These are phyloP conservation scores for Nannochloropsis oceanica DNA, from an alignment of 108 stramenopile genomes.

Conservation along the genomic window DNA sequence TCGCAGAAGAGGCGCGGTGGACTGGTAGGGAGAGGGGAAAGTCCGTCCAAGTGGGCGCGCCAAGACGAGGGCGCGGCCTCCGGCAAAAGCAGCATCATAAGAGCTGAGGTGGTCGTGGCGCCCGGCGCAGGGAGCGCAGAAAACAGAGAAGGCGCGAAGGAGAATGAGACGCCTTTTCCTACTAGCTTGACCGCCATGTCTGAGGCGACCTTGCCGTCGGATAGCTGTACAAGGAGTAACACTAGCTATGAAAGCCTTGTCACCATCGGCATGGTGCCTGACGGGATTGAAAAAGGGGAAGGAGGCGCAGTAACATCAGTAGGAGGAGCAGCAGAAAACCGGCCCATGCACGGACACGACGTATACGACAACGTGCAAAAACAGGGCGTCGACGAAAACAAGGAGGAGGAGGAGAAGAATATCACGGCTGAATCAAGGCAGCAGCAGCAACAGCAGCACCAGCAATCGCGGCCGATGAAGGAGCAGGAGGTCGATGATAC, in stretches of 20 bases:
- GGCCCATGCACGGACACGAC: neutral
- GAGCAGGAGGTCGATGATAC: too few species aligned
- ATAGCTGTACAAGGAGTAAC: neutral
- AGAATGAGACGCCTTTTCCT: neutral
- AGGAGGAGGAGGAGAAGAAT: too few species aligned
- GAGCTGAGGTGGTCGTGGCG: neutral
- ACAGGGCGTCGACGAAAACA: too few species aligned
- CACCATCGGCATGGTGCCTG: neutral
- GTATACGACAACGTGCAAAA: too few species aligned
- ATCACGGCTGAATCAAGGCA: too few species aligned
- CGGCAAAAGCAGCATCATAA: neutral
- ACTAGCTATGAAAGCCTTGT: neutral
- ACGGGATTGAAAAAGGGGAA: neutral
- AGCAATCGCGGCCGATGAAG: too few species aligned
- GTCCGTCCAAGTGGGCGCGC: neutral
- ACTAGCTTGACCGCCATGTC: too few species aligned
- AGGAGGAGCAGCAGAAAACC: neutral
- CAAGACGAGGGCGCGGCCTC: neutral
- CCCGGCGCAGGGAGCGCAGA: neutral
- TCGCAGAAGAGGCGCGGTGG: neutral
- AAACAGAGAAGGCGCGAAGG: neutral
- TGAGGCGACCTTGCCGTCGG: neutral
- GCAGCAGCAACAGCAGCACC: too few species aligned
- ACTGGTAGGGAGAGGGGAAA: neutral
- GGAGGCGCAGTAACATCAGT: neutral